Base-by-base conservation (phyloP, 495 filamentous ascomycete species). In the Penicillium simplicissimum region DNA sequence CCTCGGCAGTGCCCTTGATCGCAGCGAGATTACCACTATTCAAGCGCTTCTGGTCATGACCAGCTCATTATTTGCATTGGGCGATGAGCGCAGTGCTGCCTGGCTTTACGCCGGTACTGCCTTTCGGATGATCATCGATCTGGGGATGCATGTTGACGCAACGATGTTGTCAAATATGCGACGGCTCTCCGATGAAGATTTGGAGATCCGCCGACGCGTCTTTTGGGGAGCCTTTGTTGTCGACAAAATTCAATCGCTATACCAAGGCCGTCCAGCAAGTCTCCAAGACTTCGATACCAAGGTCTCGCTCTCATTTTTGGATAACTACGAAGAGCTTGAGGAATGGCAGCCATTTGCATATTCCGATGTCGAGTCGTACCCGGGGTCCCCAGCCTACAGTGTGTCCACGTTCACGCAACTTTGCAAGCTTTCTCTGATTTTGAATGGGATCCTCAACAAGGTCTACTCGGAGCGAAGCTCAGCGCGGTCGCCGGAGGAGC, bases 141-240 rank as follows among this genome's bases (percentile, higher is more conserved):
- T 79, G 7, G 77, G 77, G 1, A 55, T 78, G 40, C 77, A 81
- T n/a, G 60, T 66, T 23, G 61, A 66, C 52, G 62, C 62, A 14
- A 63, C 63, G n/a, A 63, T 63, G 60, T 35, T 65, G 9, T 54
- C 49, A 14, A 62, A 66, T 31, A 69, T 61, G 34, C 63, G 59
- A n/a, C 54, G 38, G 17, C 53, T 65, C 33, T 65, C 63, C 7
- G 59, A 67, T 13, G 76, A 78, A 64, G 74, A 76, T 25, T 61
- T 77, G 8, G 74, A 78, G 49, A 75, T 78, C 15, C 73, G 76
- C 13, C 70, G 72, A 34, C 75, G 75, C 11, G 70, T 80, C 0
- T 78, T 75, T 52, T 80, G 77, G 77, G 76, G 73, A 1, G 76
- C 76, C 0, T 77, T 76, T 58, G 67, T 79, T 1, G 58, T 63